Percentiles rank a stretch among this genome's conserved stretches.
Evolutionary conservation across 139 green algal genomes (phyloP).

Genomic region (Desmodesmus armatus): DNA sequence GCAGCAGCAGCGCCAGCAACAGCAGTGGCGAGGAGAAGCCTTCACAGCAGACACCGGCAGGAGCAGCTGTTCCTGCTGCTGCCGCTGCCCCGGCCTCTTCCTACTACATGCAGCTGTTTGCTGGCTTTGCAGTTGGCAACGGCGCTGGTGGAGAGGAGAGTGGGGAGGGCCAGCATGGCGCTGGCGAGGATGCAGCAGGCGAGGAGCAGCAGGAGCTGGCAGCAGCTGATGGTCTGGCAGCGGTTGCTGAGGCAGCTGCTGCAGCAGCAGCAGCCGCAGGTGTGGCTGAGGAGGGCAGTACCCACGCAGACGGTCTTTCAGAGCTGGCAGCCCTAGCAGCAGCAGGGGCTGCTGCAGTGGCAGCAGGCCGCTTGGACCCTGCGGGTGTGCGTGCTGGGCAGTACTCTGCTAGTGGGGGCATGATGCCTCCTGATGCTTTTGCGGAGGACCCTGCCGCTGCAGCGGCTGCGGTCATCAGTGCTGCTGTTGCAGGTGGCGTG

Average conservation of each 20-base stretch:
- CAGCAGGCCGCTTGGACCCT: neutral
- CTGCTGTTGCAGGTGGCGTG: slow-evolving; percentile 15
- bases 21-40: neutral
- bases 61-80: neutral
- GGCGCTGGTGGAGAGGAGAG: neutral
- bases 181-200: neutral
- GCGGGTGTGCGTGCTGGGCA: too few species aligned
- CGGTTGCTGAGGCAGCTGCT: neutral
- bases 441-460: slow-evolving; percentile 15
- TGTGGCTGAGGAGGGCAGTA: neutral
- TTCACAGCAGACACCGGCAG: neutral
- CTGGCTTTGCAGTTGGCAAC: neutral
- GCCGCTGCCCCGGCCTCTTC: neutral
- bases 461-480: slow-evolving; percentile 19
- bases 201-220: neutral
- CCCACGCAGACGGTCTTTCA: neutral
- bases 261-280: neutral
- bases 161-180: neutral
- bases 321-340: neutral
- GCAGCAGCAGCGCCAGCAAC: neutral
- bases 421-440: neutral
- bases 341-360: slow-evolving; percentile 17
- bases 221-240: neutral
- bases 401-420: too few species aligned
- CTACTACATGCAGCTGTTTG: slow-evolving; percentile 40